Evolutionary conservation across 2,329 filamentous ascomycete genomes (phyloP), one percentile per base, ranked within the genome.

Genomic region (Xylariales sp.): DNA sequence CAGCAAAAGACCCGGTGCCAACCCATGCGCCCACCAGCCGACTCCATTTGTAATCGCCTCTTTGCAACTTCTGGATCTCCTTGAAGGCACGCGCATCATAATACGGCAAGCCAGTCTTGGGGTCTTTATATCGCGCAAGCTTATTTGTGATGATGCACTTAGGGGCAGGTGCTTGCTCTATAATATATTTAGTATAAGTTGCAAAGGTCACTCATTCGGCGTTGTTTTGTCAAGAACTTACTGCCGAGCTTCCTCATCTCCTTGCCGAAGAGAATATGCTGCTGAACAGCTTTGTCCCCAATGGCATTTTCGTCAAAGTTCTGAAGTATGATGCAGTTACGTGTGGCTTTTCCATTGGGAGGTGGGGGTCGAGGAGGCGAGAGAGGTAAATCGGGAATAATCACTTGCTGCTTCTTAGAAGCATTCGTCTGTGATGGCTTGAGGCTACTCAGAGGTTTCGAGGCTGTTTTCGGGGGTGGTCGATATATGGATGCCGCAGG

Each of bases 81-180:
- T 80, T 80, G 65, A 89, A 96, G 0, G 89, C 90, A 47, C 83
- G 78, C 31, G 80, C 70, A 58, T 91, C 91, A 48, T 80, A 76
- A 63, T 91, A 98, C 1, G 83, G 80, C 12, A 97, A 73, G 0
- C 87, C 86, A 0, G 91, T 97, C 51, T 78, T 76, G 0, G 89
- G 88, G 60, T 98, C 93, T 18, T 82, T 78, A 62, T 94, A 97
- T 41, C 80, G 80, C 10, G 91, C 93, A 4, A 83, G 79, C 40
- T 83, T 78, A 54, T 84, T 85, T 1, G 88, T 96, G 57, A 97
- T 90, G 36, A 82, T 84, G 61, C 93, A 98, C 22, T 83, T 69
- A 12, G 75, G 66, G 1, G 63, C 57, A 11, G 73, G 66, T 3
- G 71, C 58, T 14, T 73, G 75, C 55, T 78, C 74, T 78, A 35